Conservation (phyloP, 2,329 filamentous ascomycete genomes). For the Aspergillus sp. region DNA sequence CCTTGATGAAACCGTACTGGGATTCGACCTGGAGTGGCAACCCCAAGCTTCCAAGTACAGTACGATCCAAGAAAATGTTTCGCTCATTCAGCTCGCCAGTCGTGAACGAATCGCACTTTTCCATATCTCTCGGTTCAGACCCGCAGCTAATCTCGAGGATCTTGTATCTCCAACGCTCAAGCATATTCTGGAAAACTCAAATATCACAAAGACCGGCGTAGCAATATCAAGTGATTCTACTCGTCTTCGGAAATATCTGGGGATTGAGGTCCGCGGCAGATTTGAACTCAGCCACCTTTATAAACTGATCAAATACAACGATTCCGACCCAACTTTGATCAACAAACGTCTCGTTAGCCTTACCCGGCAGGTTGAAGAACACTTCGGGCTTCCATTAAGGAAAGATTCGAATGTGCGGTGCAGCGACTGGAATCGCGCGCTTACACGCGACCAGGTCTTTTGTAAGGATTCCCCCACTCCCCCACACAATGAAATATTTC, state of each 20-base stretch:
- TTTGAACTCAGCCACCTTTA: conserved; percentile 84
- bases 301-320: conserved; percentile 69
- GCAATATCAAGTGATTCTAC: conserved; percentile 69
- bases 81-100: conserved; percentile 79
- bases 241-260: conserved; percentile 66
- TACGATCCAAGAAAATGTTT: conserved; percentile 67
- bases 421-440: conserved; percentile 69
- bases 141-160: conserved; percentile 44
- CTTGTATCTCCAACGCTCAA: conserved; percentile 71
- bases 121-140: conserved; percentile 68
- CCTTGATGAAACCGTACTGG: conserved; percentile 67
- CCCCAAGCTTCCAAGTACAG: conserved; percentile 47
- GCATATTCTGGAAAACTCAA: conserved; percentile 68
- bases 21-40: conserved; percentile 89
- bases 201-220: conserved; percentile 75
- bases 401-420: conserved; percentile 70
- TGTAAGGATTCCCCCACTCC: conserved; percentile 55
- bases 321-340: conserved; percentile 55
- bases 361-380: conserved; percentile 67
- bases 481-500: not conserved
- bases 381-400: conserved; percentile 70
- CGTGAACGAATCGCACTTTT: conserved; percentile 76
- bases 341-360: conserved; percentile 68
- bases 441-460: conserved; percentile 65
- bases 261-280: conserved; percentile 63